A percentile compares a stretch with the other conserved stretches of the same genome.
Conservation (phyloP, 2,329 filamentous ascomycete genomes). For the Diaporthe batatas region DNA sequence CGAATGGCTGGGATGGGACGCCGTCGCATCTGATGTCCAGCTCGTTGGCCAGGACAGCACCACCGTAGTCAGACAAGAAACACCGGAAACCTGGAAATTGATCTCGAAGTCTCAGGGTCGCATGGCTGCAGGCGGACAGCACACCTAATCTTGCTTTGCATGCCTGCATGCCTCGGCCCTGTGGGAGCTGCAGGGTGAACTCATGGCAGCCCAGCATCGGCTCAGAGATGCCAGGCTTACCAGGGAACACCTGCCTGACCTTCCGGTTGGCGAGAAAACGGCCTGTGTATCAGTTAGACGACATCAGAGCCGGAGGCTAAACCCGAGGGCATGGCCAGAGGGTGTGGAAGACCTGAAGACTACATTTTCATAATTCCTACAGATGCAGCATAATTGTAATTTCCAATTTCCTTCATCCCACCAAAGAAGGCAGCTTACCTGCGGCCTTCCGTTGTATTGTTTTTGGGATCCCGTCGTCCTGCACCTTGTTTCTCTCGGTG, state of each 20-base stretch:
- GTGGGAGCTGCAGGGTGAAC: slow-evolving; percentile 32
- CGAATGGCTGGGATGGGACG: slow-evolving; percentile 9
- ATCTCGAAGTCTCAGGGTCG: slow-evolving; percentile 27
- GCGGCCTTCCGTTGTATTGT: not conserved
- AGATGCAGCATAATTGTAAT: slow-evolving; percentile 20
- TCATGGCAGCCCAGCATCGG: slow-evolving; percentile 31
- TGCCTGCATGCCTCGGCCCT: not conserved
- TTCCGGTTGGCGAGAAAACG: slow-evolving; percentile 29
- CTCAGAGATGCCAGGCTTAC: slow-evolving; percentile 15
- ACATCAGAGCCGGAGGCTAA: slow-evolving; percentile 8
- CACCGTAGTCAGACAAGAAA: slow-evolving; percentile 7
- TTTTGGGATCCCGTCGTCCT: not conserved
- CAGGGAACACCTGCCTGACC: slow-evolving; percentile 19
- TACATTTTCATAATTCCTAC: slow-evolving; percentile 28
- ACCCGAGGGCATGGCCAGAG: slow-evolving; percentile 28
- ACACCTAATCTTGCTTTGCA: slow-evolving; percentile 17
- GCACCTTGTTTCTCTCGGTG: slow-evolving; percentile 18
- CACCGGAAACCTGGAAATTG: slow-evolving; percentile 30
- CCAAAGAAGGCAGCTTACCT: not conserved
- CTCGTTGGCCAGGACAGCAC: slow-evolving; percentile 6
- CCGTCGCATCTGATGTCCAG: slow-evolving; percentile 27
- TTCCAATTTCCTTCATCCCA: slow-evolving; percentile 20
- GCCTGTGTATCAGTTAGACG: slow-evolving; percentile 36
- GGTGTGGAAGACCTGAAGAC: not conserved
- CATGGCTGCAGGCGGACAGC: slow-evolving; percentile 25